Evolutionary conservation across 208 protist species (phyloP).

Genomic region (Blastocrithidia nonstop): DNA sequence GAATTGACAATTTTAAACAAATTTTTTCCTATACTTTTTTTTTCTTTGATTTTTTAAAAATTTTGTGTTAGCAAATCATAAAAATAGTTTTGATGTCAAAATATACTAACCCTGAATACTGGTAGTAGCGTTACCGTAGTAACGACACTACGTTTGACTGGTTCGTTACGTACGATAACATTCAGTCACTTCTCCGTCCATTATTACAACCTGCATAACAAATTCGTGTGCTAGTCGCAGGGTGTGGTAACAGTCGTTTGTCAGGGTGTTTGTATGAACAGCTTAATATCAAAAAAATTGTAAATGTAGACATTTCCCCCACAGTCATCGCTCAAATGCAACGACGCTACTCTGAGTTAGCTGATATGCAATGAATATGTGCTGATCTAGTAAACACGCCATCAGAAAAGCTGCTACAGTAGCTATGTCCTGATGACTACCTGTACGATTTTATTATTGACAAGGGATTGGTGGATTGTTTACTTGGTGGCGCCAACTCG

Average conservation of each 20-base stretch:
- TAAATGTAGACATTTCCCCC: slow-evolving; percentile 81
- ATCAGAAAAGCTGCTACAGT: slow-evolving; percentile 53
- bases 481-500: slow-evolving; percentile 76
- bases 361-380: slow-evolving; percentile 78
- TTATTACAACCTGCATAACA: slow-evolving; percentile 64
- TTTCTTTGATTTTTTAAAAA: background rate
- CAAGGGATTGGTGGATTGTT: slow-evolving; percentile 76
- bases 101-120: slow-evolving; percentile 84
- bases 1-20: background rate
- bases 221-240: slow-evolving; percentile 69
- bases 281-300: slow-evolving; percentile 75
- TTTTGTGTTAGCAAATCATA: slow-evolving; percentile 5
- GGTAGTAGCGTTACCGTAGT: slow-evolving; percentile 86
- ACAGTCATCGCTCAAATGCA: slow-evolving; percentile 82
- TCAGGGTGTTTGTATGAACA: slow-evolving; percentile 70
- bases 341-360: slow-evolving; percentile 64
- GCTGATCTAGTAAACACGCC: slow-evolving; percentile 64
- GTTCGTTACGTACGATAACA: slow-evolving; percentile 80
- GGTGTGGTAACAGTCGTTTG: slow-evolving; percentile 83
- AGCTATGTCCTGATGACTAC: slow-evolving; percentile 66
- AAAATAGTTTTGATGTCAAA: slow-evolving; percentile 45
- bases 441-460: slow-evolving; percentile 84
- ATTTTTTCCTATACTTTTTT: background rate
- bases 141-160: slow-evolving; percentile 86
- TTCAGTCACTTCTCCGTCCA: slow-evolving; percentile 58